A percentile compares a stretch with the other conserved stretches of the same genome.
Conservation (phyloP, 192 early-diverging fungal species). For the Dispira simplex region DNA sequence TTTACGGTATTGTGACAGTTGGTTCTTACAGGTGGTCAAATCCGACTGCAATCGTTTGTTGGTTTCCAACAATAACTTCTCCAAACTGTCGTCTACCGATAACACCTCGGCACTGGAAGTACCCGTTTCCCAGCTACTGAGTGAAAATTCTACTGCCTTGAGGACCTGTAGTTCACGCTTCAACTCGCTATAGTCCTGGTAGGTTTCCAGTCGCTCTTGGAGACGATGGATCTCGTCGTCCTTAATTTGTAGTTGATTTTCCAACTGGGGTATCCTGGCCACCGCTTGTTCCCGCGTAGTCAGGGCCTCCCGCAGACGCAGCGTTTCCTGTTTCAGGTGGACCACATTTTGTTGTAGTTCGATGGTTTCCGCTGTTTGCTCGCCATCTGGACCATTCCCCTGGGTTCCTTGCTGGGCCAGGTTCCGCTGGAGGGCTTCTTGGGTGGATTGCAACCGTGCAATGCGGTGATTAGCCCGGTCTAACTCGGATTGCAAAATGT, state of each 20-base stretch:
- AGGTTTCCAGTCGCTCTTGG: conserved; percentile 36
- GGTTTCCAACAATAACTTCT: conserved; percentile 63
- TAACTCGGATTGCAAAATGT: conserved; percentile 72
- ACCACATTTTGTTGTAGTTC: conserved; percentile 19
- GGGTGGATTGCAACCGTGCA: conserved; percentile 49
- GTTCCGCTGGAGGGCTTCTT: conserved; percentile 32
- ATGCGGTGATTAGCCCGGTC: conserved; percentile 63
- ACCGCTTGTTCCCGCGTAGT: conserved; percentile 18
- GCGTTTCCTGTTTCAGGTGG: conserved; percentile 20
- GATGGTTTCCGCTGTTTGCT: conserved; percentile 24
- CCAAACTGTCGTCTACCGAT: conserved; percentile 41
- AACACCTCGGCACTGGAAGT: conserved; percentile 23
- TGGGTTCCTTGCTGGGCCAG: conserved; percentile 16
- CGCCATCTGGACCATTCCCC: conserved; percentile 9
- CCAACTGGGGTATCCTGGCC: conserved; percentile 14
- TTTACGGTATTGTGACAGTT: not conserved
- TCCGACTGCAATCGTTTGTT: conserved; percentile 70
- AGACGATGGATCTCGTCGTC: conserved; percentile 41
- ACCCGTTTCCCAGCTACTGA: conserved; percentile 24
- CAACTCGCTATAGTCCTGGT: conserved; percentile 74
- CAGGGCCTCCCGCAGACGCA: conserved; percentile 19
- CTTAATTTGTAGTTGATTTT: conserved; percentile 21
- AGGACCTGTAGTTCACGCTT: conserved; percentile 72
- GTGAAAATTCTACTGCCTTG: conserved; percentile 49
- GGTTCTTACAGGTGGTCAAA: conserved; percentile 20